A percentile compares a stretch with the other conserved stretches of the same genome.
Evolutionary conservation across 495 filamentous ascomycete species (phyloP).

Genomic region (Talaromyces wortmannii): DNA sequence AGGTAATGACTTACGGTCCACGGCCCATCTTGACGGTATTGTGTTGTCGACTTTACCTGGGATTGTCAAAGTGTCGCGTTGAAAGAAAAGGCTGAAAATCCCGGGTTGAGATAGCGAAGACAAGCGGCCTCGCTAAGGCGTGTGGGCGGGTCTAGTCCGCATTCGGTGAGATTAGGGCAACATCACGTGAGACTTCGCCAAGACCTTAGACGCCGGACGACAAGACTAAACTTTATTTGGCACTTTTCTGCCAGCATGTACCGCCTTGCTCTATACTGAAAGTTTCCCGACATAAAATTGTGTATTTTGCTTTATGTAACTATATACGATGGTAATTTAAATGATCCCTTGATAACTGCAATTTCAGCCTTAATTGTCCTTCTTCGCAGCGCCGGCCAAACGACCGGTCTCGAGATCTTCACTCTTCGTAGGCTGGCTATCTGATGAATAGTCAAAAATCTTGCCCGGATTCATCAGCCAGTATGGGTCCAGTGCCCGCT

Average conservation of each 20-base stretch:
- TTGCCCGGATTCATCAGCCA: slow-evolving; percentile 94
- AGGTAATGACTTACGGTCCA: slow-evolving; percentile 52
- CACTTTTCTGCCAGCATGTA: not conserved
- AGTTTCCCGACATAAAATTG: not conserved
- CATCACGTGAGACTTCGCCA: not conserved
- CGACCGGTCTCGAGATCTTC: not conserved
- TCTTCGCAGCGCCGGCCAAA: slow-evolving; percentile 6
- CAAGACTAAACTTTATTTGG: too few relatives aligned
- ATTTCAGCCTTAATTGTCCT: slow-evolving; percentile 45
- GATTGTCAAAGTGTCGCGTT: slow-evolving; percentile 34
- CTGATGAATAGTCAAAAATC: slow-evolving; percentile 55
- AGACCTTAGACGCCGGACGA: too few relatives aligned
- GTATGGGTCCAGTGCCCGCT: slow-evolving; percentile 74
- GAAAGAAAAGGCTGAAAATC: slow-evolving; percentile 11
- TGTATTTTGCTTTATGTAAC: slow-evolving; percentile 14
- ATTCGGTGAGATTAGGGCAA: not conserved
- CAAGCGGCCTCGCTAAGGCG: slow-evolving; percentile 31
- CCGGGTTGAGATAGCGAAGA: slow-evolving; percentile 5
- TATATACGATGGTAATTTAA: slow-evolving; percentile 27
- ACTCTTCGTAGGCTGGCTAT: not conserved
- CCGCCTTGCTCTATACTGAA: not conserved
- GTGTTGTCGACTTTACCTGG: slow-evolving; percentile 37
- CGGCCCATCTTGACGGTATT: slow-evolving; percentile 54
- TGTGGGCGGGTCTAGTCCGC: slow-evolving; percentile 23
- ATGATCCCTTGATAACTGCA: slow-evolving; percentile 84